Conservation (phyloP, 768 basidiomycete genomes). For the Pisolithus albus region DNA sequence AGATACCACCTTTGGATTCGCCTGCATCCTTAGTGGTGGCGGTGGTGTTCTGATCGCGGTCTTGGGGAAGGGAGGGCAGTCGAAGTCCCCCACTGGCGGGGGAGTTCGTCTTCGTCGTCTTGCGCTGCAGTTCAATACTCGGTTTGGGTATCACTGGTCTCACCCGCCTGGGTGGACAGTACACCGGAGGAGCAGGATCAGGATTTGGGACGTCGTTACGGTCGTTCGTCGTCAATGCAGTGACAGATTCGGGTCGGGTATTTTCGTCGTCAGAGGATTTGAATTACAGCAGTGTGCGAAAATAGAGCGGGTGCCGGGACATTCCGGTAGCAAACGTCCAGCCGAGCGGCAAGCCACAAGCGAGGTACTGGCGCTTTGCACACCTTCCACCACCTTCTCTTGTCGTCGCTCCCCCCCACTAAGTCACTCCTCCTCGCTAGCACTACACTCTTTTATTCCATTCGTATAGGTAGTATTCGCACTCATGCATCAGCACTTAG, state of each 20-base stretch:
- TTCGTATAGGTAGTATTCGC: too few species aligned
- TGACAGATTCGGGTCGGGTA: constrained; percentile 2
- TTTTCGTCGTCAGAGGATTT: constrained; percentile 43
- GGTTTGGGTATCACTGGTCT: constrained; percentile 49
- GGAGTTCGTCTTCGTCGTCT: constrained; percentile 27
- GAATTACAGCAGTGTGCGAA: too few species aligned
- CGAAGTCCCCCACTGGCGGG: constrained; percentile 49
- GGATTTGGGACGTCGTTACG: constrained; percentile 22
- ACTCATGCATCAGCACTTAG: too few species aligned
- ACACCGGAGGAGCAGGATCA: constrained; percentile 32
- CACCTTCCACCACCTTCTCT: too few species aligned
- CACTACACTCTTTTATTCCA: too few species aligned
- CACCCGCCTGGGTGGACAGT: constrained; percentile 45
- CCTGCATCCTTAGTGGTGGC: constrained; percentile 24
- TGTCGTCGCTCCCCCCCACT: too few species aligned
- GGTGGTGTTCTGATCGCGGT: constrained; percentile 33
- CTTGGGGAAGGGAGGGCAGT: constrained; percentile 55
- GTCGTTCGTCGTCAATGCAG: background rate
- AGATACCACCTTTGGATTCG: constrained; percentile 1
- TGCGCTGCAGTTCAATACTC: constrained; percentile 39
- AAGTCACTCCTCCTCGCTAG: too few species aligned
- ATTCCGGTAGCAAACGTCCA: too few species aligned
- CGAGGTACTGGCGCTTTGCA: too few species aligned
- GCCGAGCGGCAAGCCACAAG: too few species aligned
- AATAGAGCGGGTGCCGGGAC: too few species aligned